Conservation (phyloP, 176 grass and related monocot species). For the Zizania latifolia region DNA sequence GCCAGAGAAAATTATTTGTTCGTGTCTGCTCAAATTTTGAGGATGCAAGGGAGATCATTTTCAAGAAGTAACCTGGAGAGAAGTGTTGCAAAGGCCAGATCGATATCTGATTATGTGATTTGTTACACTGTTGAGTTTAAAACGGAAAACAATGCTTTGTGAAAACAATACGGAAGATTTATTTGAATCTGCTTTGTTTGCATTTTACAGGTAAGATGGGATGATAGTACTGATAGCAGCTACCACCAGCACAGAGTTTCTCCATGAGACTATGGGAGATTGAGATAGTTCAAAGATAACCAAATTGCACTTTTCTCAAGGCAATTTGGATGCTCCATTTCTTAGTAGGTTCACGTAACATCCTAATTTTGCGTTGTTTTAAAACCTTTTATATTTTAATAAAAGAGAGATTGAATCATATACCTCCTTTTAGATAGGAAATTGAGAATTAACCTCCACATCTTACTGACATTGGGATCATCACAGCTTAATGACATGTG, state of each 20-base stretch:
- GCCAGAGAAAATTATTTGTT: background rate
- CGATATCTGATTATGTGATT: background rate
- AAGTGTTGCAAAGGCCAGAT: background rate
- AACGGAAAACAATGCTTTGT: background rate
- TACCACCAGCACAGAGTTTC: constrained; percentile 67
- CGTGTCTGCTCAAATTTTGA: background rate
- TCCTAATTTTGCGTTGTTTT: no score
- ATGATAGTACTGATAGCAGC: constrained; percentile 42
- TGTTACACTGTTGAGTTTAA: background rate
- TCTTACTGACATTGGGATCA: no score
- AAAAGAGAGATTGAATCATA: no score
- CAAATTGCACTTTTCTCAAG: constrained; percentile 52
- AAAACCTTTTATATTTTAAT: no score
- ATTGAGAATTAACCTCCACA: no score
- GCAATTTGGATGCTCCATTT: constrained; percentile 42
- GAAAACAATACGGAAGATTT: no score
- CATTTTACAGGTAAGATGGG: constrained; percentile 69
- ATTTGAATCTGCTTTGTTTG: constrained; percentile 31
- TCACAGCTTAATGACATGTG: no score
- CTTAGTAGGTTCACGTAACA: constrained; percentile 56
- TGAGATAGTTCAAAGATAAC: constrained; percentile 60
- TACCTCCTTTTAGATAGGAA: no score
- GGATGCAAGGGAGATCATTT: background rate
- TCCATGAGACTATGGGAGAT: constrained; percentile 97
- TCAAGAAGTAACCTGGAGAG: background rate